phyloP scores from a whole-genome alignment of 139 green algal genomes.

The Coelastrella sp. region DNA sequence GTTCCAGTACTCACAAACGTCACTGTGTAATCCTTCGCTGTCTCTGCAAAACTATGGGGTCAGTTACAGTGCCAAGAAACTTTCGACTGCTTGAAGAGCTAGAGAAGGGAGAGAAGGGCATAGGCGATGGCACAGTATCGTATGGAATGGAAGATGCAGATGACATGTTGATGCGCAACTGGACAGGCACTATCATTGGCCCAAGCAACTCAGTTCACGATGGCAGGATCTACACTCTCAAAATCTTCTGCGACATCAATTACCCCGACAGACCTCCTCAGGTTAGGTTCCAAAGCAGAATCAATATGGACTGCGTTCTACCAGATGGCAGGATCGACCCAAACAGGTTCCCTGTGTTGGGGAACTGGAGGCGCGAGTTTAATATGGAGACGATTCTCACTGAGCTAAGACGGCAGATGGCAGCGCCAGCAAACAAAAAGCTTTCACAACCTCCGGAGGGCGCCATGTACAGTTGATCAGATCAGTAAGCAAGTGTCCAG shows the following conservation, averaged over 20 bases:
- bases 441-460: conserved; percentile 93
- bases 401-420: conserved; percentile 94
- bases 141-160: conserved; percentile 97
- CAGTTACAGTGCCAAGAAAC: conserved; percentile 89
- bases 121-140: conserved; percentile 95
- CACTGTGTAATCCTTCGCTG: no score
- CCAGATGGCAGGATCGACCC: conserved; percentile 76
- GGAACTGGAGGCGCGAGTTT: conserved; percentile 86
- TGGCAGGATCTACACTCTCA: conserved; percentile 93
- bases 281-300: conserved; percentile 74
- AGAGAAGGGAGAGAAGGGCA: conserved; percentile 95
- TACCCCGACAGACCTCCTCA: conserved; percentile 86
- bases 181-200: conserved; percentile 98
- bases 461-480: conserved; percentile 47
- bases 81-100: conserved; percentile 97
- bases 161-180: conserved; percentile 92
- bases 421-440: conserved; percentile 82
- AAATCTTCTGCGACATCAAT: conserved; percentile 83
- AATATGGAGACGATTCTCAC: conserved; percentile 92
- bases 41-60: conserved; percentile 8
- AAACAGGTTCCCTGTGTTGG: conserved; percentile 81
- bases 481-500: not conserved
- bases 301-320: conserved; percentile 83
- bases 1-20: no score
- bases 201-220: conserved; percentile 90